phyloP scores from a whole-genome alignment of 768 basidiomycete genomes.

The Tylopilus balloui region DNA sequence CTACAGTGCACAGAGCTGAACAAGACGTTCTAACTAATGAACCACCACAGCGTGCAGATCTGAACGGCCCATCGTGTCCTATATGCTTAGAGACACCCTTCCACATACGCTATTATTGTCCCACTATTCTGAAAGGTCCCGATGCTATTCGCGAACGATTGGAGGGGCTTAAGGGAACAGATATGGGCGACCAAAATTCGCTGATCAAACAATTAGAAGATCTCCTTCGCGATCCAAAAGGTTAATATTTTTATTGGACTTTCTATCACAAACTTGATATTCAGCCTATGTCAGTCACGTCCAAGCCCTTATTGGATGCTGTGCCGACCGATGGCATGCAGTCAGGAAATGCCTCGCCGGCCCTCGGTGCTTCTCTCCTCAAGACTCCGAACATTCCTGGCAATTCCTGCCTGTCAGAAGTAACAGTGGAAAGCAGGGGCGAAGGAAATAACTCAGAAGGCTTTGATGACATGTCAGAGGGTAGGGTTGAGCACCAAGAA shows the following conservation, averaged over 20 bases:
- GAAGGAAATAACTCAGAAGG: constrained; percentile 41
- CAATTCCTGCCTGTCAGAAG: constrained; percentile 34
- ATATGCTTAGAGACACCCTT: constrained; percentile 42
- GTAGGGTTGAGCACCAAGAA: constrained; percentile 14
- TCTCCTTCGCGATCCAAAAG: constrained; percentile 29
- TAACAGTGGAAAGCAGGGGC: constrained; percentile 33
- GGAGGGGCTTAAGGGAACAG: constrained; percentile 35
- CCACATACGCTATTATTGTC: constrained; percentile 50
- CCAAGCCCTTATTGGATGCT: neutral
- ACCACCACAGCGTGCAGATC: neutral
- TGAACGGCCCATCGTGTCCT: constrained; percentile 33
- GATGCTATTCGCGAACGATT: constrained; percentile 44
- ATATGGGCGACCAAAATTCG: constrained; percentile 16
- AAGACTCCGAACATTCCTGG: constrained; percentile 24
- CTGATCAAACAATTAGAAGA: constrained; percentile 42
- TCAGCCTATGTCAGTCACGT: constrained; percentile 5
- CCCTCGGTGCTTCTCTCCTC: constrained; percentile 1
- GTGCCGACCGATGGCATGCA: constrained; percentile 1
- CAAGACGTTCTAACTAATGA: neutral
- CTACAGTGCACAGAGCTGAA: neutral
- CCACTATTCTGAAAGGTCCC: constrained; percentile 41
- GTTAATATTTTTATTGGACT: constrained; percentile 12
- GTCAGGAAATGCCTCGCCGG: neutral
- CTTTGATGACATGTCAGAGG: constrained; percentile 23
- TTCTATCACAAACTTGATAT: constrained; percentile 6